Percentiles rank a stretch among this genome's conserved stretches.
Evolutionary conservation across 495 filamentous ascomycete species (phyloP).

Genomic region (Choiromyces venosus): DNA sequence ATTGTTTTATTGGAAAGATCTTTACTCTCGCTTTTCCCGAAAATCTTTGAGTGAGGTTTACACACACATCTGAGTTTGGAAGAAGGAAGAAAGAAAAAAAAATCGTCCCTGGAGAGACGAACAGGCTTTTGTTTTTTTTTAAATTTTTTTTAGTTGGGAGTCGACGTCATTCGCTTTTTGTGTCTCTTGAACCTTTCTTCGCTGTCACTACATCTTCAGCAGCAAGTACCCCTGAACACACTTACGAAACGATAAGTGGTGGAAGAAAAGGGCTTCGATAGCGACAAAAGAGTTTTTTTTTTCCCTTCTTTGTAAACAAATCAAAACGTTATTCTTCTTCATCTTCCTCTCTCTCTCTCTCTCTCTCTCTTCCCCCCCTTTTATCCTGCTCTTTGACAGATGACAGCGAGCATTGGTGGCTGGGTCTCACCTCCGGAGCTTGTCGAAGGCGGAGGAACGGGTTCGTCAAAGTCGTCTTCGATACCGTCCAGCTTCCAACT

Average conservation of each 20-base stretch:
- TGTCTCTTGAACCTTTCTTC: background rate
- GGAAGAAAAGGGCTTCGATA: conserved; percentile 16
- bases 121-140: too few species aligned
- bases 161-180: conserved; percentile 34
- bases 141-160: conserved; percentile 1
- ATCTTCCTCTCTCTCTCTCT: too few species aligned
- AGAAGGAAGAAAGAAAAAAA: background rate
- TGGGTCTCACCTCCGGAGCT: conserved; percentile 36
- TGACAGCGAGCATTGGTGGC: conserved; percentile 30
- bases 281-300: conserved; percentile 3
- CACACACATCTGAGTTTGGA: background rate
- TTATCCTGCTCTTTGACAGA: background rate
- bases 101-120: conserved; percentile 1
- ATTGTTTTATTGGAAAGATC: conserved; percentile 22
- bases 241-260: background rate
- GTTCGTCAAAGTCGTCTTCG: conserved; percentile 87
- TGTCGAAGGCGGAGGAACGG: conserved; percentile 52
- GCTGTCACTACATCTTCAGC: background rate
- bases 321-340: background rate
- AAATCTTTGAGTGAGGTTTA: background rate
- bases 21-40: background rate
- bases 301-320: background rate
- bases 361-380: background rate
- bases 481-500: conserved; percentile 71
- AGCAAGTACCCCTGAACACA: background rate